Base-by-base conservation (phyloP, 129 eudicot species). In the Artemisia tridentata region DNA sequence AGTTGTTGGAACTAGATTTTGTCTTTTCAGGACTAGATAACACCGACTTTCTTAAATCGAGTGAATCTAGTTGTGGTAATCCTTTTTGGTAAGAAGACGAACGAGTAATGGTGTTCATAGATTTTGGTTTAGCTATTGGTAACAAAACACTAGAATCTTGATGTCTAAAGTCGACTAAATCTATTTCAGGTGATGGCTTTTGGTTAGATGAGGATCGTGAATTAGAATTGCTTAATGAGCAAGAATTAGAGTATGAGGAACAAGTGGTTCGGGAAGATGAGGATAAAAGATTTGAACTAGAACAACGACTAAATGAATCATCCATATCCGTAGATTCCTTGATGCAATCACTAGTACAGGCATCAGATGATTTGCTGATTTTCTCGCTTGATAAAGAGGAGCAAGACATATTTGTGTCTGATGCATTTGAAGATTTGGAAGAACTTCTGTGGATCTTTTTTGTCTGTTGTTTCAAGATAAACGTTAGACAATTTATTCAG, bases 361-460 rank as follows among this genome's bases (percentile, higher is more conserved):
- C 76, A 2, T 71, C 61, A 0, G 12, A 15, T 45, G 65, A 11
- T 2, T 50, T 75, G 14, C 52, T 14, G 13, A 46, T 13, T 58
- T 73, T 77, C 1, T 82, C 60, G 48, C 10, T 17, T 70, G 70
- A 69, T 51, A 20, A 38, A 38, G 45, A 38, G 2, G 10, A n/a
- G 13, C 68, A 79, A 15, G 45, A 54, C 25, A 10, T 38, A 38
- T 29, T 62, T 4, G 67, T 66, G 56, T 45, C 63, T 5, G 81
- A 76, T 27, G 52, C 34, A 8, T 9, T 65, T 13, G 83, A 64
- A 7, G 81, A 38, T 63, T 76, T 70, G 17, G 79, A 64, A 15
- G 83, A 78, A 67, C 57, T 71, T 41, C 62, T 78, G 18, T 77
- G 52, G 29, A 60, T 65, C 80, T 71, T 84, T 76, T 72, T 84